Evolutionary conservation across 164 flowering plant genomes (phyloP).

Genomic region (Amborella trichopoda): DNA sequence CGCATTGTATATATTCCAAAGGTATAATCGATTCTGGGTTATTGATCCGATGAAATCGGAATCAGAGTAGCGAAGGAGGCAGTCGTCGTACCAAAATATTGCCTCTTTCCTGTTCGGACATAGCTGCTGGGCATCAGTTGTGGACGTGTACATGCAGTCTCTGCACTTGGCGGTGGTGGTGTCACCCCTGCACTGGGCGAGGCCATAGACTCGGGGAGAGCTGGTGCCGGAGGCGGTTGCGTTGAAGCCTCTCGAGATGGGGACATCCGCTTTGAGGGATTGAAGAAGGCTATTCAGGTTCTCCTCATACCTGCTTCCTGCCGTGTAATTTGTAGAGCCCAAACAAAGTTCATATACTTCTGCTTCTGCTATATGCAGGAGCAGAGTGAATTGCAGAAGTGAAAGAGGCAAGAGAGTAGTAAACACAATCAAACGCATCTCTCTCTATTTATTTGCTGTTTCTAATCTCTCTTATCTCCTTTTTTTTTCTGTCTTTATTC

Average conservation of each 20-base stretch:
- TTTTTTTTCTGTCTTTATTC: too few relatives aligned
- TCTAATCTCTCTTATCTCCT: too few relatives aligned
- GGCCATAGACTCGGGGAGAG: background rate
- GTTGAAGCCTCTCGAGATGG: background rate
- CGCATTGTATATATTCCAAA: background rate
- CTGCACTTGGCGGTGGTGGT: background rate
- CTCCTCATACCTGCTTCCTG: background rate
- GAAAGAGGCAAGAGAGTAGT: too few relatives aligned
- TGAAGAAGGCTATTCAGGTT: background rate
- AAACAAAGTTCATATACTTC: too few relatives aligned
- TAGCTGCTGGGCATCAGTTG: background rate
- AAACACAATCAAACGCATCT: too few relatives aligned
- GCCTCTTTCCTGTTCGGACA: slow-evolving; percentile 2
- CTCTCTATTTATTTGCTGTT: too few relatives aligned
- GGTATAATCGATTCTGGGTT: slow-evolving; percentile 1
- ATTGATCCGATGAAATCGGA: background rate
- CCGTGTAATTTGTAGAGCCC: background rate
- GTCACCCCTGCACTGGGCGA: slow-evolving; percentile 1
- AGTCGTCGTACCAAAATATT: background rate
- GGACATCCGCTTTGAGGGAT: background rate
- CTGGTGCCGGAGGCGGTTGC: background rate
- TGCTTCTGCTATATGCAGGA: too few relatives aligned
- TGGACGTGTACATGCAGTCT: slow-evolving; percentile 5
- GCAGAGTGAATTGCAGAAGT: too few relatives aligned
- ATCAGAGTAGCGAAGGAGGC: slow-evolving; percentile 16